These are phyloP conservation scores for Nicotiana rustica DNA, from an alignment of 305 asterid species.

Conservation along the genomic window DNA sequence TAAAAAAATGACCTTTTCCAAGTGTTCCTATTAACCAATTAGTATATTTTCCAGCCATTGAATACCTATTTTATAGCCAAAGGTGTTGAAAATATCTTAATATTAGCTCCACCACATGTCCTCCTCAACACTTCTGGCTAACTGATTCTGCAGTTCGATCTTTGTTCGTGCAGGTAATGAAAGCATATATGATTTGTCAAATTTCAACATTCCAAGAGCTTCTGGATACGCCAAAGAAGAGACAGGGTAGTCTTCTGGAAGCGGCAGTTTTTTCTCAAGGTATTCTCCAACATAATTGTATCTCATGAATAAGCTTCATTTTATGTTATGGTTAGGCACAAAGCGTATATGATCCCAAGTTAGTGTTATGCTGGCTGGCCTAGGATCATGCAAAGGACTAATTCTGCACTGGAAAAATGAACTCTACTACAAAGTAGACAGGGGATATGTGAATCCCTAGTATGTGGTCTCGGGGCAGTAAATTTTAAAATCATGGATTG, in stretches of 20 bases:
- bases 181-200: neutral
- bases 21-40: neutral
- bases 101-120: neutral
- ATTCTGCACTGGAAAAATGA: neutral
- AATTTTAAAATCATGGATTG: slow-evolving; percentile 17
- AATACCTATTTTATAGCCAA: slow-evolving; percentile 7
- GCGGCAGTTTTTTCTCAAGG: neutral
- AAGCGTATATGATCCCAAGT: neutral
- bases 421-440: slow-evolving; percentile 23
- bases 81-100: neutral
- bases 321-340: slow-evolving; percentile 7
- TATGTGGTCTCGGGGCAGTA: neutral
- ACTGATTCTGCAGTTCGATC: neutral
- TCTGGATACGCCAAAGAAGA: slow-evolving; percentile 2
- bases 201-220: neutral
- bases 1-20: neutral
- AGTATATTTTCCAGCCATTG: slow-evolving; percentile 4
- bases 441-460: slow-evolving; percentile 7
- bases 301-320: neutral
- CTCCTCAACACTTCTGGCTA: neutral
- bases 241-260: neutral
- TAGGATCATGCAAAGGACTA: neutral
- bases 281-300: neutral
- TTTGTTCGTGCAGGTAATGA: neutral
- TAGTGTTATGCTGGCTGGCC: neutral